These are phyloP conservation scores for Senecio squalidus DNA, from an alignment of 140 eudicot species.

Conservation along the genomic window DNA sequence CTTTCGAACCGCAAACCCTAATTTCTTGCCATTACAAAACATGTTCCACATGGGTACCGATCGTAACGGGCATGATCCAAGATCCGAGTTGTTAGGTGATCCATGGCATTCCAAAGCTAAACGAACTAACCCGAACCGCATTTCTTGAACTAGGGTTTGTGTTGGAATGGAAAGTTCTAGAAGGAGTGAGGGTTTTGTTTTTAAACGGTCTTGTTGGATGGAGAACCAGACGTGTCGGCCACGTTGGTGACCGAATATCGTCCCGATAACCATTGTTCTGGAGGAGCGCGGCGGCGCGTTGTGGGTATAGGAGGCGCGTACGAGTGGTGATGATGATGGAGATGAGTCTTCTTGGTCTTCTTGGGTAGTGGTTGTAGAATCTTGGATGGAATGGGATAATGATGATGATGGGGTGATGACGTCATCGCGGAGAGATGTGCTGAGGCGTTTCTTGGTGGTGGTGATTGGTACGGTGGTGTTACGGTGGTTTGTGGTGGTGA, in stretches of 20 bases:
- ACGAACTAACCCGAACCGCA: slow-evolving; percentile 68
- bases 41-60: slow-evolving; percentile 77
- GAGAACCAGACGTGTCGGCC: slow-evolving; percentile 93
- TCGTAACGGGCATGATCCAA: slow-evolving; percentile 58
- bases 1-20: slow-evolving; percentile 76
- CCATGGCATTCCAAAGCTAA: slow-evolving; percentile 68
- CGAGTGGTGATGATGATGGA: slow-evolving; percentile 17
- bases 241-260: slow-evolving; percentile 85
- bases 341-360: slow-evolving; percentile 9
- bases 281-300: slow-evolving; percentile 60
- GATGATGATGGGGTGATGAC: slow-evolving; percentile 24
- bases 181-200: slow-evolving; percentile 60
- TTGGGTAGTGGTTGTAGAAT: slow-evolving; percentile 3
- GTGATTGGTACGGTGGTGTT: slow-evolving; percentile 19
- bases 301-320: slow-evolving; percentile 2
- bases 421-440: slow-evolving; percentile 94
- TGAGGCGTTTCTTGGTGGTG: slow-evolving; percentile 86
- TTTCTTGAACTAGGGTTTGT: slow-evolving; percentile 64
- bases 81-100: slow-evolving; percentile 39
- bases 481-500: slow-evolving; percentile 36
- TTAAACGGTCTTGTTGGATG: slow-evolving; percentile 67
- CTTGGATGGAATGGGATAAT: slow-evolving; percentile 5
- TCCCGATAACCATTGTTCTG: slow-evolving; percentile 81
- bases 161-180: slow-evolving; percentile 88
- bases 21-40: slow-evolving; percentile 72